Base-by-base conservation (phyloP, 2,329 filamentous ascomycete genomes). In the Furcasterigmium furcatum region DNA sequence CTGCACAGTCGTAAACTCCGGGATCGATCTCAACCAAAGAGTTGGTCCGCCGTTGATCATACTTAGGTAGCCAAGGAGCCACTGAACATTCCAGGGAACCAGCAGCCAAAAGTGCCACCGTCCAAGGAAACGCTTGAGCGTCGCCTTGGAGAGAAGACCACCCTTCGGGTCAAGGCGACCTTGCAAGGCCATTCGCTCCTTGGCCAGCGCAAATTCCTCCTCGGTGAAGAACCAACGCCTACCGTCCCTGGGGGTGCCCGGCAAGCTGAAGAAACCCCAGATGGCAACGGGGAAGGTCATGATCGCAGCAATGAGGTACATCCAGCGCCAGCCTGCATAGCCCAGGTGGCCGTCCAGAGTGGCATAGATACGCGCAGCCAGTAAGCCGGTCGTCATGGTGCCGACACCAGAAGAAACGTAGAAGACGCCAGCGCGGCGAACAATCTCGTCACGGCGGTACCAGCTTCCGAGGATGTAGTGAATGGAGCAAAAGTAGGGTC, bases 41-140 rank as follows among this genome's bases (percentile, higher is more conserved):
- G 46, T 51, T 18, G 40, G 47, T 9, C 41, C 43, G n/a, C 36
- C 44, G 19, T 43, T 45, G 10, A 22, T 21, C 46, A 46, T 46
- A 22, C 30, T 24, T 14, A 41, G 30, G 18, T 51, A 48, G 5
- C 48, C 50, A 27, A 48, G 41, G 27, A 45, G 43, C 41, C 38
- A 52, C 19, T 34, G 9, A 10, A 52, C 38, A 40, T 46, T 52
- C 48, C 46, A 51, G 16, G 49, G 48, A 4, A 51, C 46, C 16
- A 52, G 39, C 9, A 47, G 38, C 48, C 48, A 52, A 18, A 51
- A 47, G 36, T 51, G 50, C 46, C 44, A 47, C 2, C 46, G 32
- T 1, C 42, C 44, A 9, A 51, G 25, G 30, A 52, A 41, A n/a
- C 20, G 21, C 32, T 20, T 39, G 22, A 12, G 30, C 14, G 21